Base-by-base conservation (phyloP, 192 early-diverging fungal species). In the Ambispora gerdemannii region DNA sequence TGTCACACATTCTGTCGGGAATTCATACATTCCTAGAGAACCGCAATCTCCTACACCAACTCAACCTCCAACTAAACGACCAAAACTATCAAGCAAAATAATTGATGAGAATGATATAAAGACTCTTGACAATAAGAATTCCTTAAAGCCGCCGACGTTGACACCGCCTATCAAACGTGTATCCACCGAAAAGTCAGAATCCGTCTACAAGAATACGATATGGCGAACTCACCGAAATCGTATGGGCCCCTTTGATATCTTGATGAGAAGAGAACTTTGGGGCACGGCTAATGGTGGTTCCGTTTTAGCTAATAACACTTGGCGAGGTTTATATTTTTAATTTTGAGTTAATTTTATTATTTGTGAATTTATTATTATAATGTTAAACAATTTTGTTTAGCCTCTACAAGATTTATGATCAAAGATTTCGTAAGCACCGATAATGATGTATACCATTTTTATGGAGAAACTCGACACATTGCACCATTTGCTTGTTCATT, bases 401-500 rank as follows among this genome's bases (percentile, higher is more conserved):
- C 56, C 13, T 70, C 68, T n/a, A 70, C 68, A 7, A 43, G 56
- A 17, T 60, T 59, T 49, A 55, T 59, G 10, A 70, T 70, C 4
- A 70, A 70, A 70, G 35, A 70, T 49, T 70, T 70, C 19, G 28
- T 33, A 32, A 70, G 27, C 35, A 36, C 33, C 4, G 35, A 70
- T 13, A 58, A 56, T 34, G 52, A 70, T 49, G 55, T 59, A 28
- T 70, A 50, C 30, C 52, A 28, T 25, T 70, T 70, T 47, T 24
- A 35, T 24, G 68, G 68, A 10, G 55, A 70, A 34, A 22, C 27
- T 31, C 31, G 56, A 43, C 47, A 50, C 2, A 30, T 70, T 31
- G 38, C 68, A 4, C 68, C 68, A 70, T 70, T 70, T 28, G 68
- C 30, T 30, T 70, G 68, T 31, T 38, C 68, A 13, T 70, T 70